Evolutionary conservation across 306 rosid genomes (phyloP).

Genomic region (Rosa persica): DNA sequence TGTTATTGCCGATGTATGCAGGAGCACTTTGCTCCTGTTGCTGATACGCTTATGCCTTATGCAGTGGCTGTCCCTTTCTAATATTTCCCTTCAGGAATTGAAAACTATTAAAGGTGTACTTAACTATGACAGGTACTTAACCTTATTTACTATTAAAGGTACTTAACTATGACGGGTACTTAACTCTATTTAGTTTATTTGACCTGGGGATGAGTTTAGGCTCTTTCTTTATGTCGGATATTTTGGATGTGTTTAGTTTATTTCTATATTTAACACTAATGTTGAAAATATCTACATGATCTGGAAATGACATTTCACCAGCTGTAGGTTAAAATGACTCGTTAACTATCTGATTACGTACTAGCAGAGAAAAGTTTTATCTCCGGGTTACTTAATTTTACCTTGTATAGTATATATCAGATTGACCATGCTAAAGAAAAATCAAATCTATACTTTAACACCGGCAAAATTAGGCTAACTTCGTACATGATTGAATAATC

Average conservation of each 20-base stretch:
- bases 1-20: background rate
- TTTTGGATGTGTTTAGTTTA: background rate
- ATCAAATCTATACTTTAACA: background rate
- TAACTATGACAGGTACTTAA: background rate
- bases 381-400: background rate
- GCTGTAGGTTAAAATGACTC: background rate
- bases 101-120: background rate
- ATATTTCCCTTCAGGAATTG: background rate
- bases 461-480: background rate
- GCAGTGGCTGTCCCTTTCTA: background rate
- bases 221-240: background rate
- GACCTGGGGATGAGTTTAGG: background rate
- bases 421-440: background rate
- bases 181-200: background rate
- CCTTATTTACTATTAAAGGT: background rate
- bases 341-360: background rate
- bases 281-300: background rate
- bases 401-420: background rate
- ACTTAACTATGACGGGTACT: too few relatives aligned
- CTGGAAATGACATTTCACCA: background rate
- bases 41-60: background rate
- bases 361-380: background rate
- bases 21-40: too few relatives aligned
- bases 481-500: too few relatives aligned
- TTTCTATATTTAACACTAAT: background rate